Percentiles rank a stretch among this genome's conserved stretches.
Evolutionary conservation across 75 land plant species (phyloP).

Genomic region (Azolla pinnata): DNA sequence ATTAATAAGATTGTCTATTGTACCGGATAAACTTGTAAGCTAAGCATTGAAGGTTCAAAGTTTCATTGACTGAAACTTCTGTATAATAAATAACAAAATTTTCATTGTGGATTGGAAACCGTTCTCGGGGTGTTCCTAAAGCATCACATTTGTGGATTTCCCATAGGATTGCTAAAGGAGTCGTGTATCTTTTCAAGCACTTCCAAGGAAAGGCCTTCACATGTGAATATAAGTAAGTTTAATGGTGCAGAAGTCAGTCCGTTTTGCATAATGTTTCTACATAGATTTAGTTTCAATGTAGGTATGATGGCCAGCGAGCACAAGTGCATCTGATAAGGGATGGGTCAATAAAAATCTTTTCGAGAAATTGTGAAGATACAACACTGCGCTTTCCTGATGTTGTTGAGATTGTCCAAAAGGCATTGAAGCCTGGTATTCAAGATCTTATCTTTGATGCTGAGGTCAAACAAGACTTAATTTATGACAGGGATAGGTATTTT

Average conservation of each 20-base stretch:
- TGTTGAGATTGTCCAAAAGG: conserved; percentile 44
- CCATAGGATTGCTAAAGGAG: conserved; percentile 80
- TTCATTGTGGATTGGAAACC: background rate
- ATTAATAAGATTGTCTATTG: too few species aligned
- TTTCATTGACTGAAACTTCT: too few species aligned
- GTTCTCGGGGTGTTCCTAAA: background rate
- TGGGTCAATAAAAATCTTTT: conserved; percentile 67
- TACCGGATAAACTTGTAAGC: too few species aligned
- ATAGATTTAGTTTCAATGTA: conserved; percentile 11
- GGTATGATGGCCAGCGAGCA: conserved; percentile 99
- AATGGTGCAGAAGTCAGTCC: background rate
- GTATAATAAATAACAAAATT: too few species aligned
- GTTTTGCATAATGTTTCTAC: background rate
- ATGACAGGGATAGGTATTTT: background rate
- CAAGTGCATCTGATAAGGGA: conserved; percentile 73
- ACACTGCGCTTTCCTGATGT: conserved; percentile 91
- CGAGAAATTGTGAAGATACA: conserved; percentile 86
- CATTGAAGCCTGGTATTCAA: conserved; percentile 24
- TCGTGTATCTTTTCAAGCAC: conserved; percentile 51
- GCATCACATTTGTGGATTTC: background rate
- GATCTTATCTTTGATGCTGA: conserved; percentile 89
- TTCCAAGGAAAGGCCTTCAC: conserved; percentile 81
- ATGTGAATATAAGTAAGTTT: conserved; percentile 81
- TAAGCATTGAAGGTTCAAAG: too few species aligned
- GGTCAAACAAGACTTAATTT: conserved; percentile 25